Conservation (phyloP, 1,284 basidiomycete species). For the Melanopsichium pennsylvanicum region DNA sequence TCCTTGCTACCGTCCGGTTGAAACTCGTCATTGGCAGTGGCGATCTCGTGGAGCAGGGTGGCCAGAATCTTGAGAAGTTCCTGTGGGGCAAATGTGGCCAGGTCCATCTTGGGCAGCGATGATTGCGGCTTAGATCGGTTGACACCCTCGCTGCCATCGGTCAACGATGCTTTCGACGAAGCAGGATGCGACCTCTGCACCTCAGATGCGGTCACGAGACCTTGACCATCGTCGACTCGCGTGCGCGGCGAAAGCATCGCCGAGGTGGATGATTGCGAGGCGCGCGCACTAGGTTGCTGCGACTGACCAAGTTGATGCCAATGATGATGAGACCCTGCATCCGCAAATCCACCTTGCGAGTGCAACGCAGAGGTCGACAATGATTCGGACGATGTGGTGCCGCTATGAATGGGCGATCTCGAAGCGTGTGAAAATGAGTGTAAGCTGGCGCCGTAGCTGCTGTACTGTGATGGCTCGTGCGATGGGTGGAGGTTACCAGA, state of each 20-base stretch:
- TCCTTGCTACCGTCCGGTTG: slow-evolving; percentile 47
- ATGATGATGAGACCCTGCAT: background rate
- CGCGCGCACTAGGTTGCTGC: background rate
- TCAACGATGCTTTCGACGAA: slow-evolving; percentile 7
- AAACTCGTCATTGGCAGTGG: slow-evolving; percentile 81
- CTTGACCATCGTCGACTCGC: slow-evolving; percentile 4
- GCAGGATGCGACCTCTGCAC: background rate
- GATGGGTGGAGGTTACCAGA: slow-evolving; percentile 20
- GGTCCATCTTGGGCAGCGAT: slow-evolving; percentile 68
- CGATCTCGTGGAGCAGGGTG: slow-evolving; percentile 86
- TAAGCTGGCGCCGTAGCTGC: background rate
- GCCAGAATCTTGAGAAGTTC: slow-evolving; percentile 88
- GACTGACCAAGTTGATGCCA: background rate
- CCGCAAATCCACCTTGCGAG: background rate
- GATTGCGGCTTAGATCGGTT: slow-evolving; percentile 13
- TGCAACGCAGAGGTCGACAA: background rate
- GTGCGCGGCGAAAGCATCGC: slow-evolving; percentile 18
- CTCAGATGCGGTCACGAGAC: background rate
- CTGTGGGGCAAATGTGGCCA: slow-evolving; percentile 70
- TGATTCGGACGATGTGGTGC: background rate
- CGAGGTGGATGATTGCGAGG: slow-evolving; percentile 3
- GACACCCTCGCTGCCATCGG: slow-evolving; percentile 5
- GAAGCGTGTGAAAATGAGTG: slow-evolving; percentile 1
- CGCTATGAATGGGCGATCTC: slow-evolving; percentile 1
- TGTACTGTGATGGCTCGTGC: background rate